Evolutionary conservation across 805 yeast species (phyloP), one percentile per base, ranked within the genome.

Genomic region (Candida montana): DNA sequence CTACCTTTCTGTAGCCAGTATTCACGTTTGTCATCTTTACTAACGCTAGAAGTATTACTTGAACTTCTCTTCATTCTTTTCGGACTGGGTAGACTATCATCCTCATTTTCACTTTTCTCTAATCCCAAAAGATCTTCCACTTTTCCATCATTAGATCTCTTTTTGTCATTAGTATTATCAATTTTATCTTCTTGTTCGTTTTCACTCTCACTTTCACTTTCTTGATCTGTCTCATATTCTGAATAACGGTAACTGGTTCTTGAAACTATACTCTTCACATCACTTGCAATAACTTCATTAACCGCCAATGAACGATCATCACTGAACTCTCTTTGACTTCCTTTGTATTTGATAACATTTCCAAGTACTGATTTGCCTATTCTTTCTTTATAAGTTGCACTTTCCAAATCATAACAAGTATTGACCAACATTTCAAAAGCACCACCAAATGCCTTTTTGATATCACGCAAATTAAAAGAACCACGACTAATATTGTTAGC

Each of bases 401-500:
- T 61, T 52, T 85, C 75, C 62, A 88, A 64, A 34, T 79, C 85
- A 59, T 81, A 87, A 57, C 95, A 86, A 50, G 79, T 77, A 51
- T 81, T 83, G 0, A 80, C 75, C 28, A 89, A 64, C 40, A 88
- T 58, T 55, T 85, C 93, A 64, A 72, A 89, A 0, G 96, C 96
- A 31, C 95, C 95, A 15, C 82, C 81, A 65, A 91, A 89, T 0
- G 96, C 87, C 51, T 87, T 80, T 56, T 84, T 86, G 42, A 91
- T 73, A 52, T 82, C 86, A 30, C 87, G 64, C 32, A 87, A 66
- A 58, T 89, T 89, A 65, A 79, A 87, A 2, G 95, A 80, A 5
- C 96, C 86, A 51, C 95, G 70, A 35, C 93, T 79, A 36, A 91
- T 82, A 58, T 91, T 91, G 56, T 91, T 91, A n/a, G 67, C 49